These are phyloP conservation scores for Metschnikowia baotianmanensis DNA, from an alignment of 805 yeast species.

Conservation along the genomic window DNA sequence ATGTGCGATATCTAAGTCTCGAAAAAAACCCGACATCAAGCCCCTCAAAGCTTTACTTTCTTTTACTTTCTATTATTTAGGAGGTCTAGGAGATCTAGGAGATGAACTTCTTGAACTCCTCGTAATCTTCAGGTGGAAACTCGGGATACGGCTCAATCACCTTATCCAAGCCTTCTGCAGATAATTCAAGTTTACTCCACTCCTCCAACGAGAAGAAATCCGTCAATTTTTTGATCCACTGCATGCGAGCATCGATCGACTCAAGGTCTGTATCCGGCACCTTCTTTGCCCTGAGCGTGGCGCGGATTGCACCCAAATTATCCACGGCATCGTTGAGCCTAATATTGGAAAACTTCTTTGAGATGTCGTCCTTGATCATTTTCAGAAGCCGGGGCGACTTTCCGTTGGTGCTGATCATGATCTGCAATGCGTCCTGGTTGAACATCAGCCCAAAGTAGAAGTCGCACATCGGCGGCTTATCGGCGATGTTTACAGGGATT, in stretches of 20 bases:
- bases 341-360: constrained; percentile 42
- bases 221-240: constrained; percentile 64
- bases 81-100: neutral
- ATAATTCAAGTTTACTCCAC: constrained; percentile 49
- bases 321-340: constrained; percentile 58
- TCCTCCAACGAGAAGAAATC: constrained; percentile 57
- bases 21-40: too few species aligned
- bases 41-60: too few species aligned
- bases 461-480: constrained; percentile 80
- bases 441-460: constrained; percentile 81
- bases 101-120: constrained; percentile 14
- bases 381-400: constrained; percentile 73
- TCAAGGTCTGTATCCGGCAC: constrained; percentile 45
- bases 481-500: constrained; percentile 76
- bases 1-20: too few species aligned
- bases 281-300: constrained; percentile 44
- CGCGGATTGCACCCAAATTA: constrained; percentile 57
- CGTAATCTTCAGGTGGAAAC: constrained; percentile 40
- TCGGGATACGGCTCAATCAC: constrained; percentile 51
- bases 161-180: constrained; percentile 26
- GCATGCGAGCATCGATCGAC: constrained; percentile 61
- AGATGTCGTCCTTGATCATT: constrained; percentile 49
- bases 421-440: constrained; percentile 68
- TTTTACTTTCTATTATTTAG: too few species aligned
- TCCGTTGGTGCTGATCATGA: constrained; percentile 83